A percentile compares a stretch with the other conserved stretches of the same genome.
Evolutionary conservation across 2,329 filamentous ascomycete genomes (phyloP).

Genomic region (Piedraia hortae): DNA sequence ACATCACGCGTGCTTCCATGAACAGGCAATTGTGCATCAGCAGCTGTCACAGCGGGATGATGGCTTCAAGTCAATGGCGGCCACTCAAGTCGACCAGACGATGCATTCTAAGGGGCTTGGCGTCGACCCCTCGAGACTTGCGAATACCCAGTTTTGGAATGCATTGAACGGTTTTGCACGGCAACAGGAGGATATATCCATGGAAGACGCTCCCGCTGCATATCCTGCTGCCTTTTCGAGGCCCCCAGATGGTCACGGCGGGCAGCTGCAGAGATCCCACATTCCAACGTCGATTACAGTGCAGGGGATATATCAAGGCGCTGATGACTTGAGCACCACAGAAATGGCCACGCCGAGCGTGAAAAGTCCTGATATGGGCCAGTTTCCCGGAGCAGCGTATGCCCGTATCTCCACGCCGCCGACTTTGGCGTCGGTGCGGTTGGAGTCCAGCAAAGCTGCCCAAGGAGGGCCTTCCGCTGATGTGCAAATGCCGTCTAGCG

Average conservation of each 20-base stretch:
- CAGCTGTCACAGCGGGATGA: too few relatives aligned
- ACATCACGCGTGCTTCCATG: constrained; percentile 30
- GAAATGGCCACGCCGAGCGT: constrained; percentile 21
- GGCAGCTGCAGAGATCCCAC: constrained; percentile 5
- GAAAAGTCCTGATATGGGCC: constrained; percentile 14
- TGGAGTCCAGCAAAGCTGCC: background rate
- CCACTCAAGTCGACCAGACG: too few relatives aligned
- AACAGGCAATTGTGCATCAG: too few relatives aligned
- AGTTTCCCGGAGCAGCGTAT: background rate
- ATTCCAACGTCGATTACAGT: constrained; percentile 10
- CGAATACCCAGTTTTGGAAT: constrained; percentile 11
- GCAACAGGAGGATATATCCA: constrained; percentile 8
- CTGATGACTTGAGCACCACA: constrained; percentile 20
- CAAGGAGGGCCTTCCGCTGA: background rate
- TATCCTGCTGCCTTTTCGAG: constrained; percentile 6
- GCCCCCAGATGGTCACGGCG: too few relatives aligned
- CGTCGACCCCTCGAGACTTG: too few relatives aligned
- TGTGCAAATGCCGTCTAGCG: background rate
- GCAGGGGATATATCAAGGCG: constrained; percentile 3
- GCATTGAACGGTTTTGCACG: constrained; percentile 13
- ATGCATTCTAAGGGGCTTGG: too few relatives aligned
- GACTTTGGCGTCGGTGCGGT: background rate
- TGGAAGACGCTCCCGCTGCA: constrained; percentile 6
- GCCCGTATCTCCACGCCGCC: background rate
- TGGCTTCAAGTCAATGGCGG: too few relatives aligned